A percentile compares a stretch with the other conserved stretches of the same genome.
Evolutionary conservation across 495 filamentous ascomycete species (phyloP).

Genomic region (Penicillium antarcticum): DNA sequence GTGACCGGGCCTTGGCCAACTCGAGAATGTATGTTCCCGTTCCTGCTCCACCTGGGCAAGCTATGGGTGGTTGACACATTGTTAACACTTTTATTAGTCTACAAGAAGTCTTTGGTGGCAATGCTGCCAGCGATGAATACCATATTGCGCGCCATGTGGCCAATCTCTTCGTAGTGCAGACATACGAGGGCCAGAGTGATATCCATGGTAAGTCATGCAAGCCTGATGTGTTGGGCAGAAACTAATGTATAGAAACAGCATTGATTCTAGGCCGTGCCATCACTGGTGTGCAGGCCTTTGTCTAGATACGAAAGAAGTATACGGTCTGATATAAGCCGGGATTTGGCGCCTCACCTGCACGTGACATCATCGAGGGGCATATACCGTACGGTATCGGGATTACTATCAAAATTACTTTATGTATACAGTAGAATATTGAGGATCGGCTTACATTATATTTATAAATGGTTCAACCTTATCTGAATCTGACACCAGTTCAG

Average conservation of each 20-base stretch:
- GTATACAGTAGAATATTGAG: conserved; percentile 2
- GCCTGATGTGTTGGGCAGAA: conserved; percentile 7
- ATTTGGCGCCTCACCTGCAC: conserved; percentile 23
- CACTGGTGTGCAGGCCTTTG: conserved; percentile 68
- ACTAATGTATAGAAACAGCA: conserved; percentile 34
- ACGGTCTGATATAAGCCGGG: conserved; percentile 9
- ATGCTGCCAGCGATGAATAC: conserved; percentile 96
- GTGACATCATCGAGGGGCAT: conserved; percentile 33
- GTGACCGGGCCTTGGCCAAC: conserved; percentile 81
- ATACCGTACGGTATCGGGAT: neutral
- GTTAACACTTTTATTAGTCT: conserved; percentile 45
- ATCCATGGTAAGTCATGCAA: conserved; percentile 72
- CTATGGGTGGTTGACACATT: conserved; percentile 2
- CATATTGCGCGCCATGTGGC: conserved; percentile 91
- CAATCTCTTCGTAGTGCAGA: conserved; percentile 96
- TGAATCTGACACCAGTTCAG: too few relatives aligned
- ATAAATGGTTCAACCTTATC: too few relatives aligned
- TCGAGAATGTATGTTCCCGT: conserved; percentile 59
- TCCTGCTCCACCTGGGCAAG: neutral
- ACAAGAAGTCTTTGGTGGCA: conserved; percentile 95
- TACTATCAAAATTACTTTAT: neutral
- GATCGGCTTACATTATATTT: too few relatives aligned
- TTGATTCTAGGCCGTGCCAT: conserved; percentile 69
- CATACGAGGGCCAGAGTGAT: conserved; percentile 96
- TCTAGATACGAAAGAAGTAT: conserved; percentile 24